These are phyloP conservation scores for Phytopythium litorale DNA, from an alignment of 352 stramenopile genomes.

Conservation along the genomic window DNA sequence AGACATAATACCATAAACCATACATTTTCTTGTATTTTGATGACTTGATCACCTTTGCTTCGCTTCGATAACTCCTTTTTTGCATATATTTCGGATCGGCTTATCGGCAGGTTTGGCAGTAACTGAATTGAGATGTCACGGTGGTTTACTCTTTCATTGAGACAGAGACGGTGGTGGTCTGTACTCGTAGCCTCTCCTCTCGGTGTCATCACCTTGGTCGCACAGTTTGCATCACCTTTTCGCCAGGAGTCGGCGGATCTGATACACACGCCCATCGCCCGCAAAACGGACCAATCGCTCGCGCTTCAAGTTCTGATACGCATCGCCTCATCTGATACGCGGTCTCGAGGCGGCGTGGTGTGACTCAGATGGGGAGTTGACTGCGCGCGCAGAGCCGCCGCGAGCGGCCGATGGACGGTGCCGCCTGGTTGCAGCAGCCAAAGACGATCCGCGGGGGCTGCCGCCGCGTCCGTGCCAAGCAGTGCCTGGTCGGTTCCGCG, in stretches of 20 bases:
- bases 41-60: too few species aligned
- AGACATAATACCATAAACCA: too few species aligned
- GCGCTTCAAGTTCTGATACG: neutral
- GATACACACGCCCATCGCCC: neutral
- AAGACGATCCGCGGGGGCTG: neutral
- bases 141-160: too few species aligned
- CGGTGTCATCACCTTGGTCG: neutral
- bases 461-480: neutral
- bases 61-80: too few species aligned
- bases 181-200: neutral
- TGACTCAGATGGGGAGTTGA: conserved; percentile 1
- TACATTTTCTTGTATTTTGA: too few species aligned
- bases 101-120: too few species aligned
- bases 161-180: too few species aligned
- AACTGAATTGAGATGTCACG: too few species aligned
- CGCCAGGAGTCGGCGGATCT: neutral
- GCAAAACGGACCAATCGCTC: neutral
- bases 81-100: too few species aligned
- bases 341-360: too few species aligned
- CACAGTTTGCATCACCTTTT: neutral
- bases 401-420: neutral
- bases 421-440: neutral
- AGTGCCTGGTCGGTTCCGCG: neutral
- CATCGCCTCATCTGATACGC: neutral
- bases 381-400: neutral